Conservation (phyloP, 1,139 yeast species). For the Taiozyma onychis region DNA sequence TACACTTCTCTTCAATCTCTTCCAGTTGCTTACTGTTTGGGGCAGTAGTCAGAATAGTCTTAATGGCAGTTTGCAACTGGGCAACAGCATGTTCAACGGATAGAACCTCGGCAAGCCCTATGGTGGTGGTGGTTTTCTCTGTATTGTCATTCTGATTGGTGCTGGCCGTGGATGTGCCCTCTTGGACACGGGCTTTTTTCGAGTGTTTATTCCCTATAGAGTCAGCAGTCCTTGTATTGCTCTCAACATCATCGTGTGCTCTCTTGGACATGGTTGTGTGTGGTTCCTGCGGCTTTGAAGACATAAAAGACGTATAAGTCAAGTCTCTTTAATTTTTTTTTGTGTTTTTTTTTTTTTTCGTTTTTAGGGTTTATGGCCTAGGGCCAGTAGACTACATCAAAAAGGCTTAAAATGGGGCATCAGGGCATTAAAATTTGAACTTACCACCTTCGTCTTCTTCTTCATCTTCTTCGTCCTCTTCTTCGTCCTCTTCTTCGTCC, state of each 20-base stretch:
- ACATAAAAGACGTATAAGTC: too few relatives aligned
- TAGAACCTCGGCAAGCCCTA: slow-evolving; percentile 30
- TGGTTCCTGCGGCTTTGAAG: too few relatives aligned
- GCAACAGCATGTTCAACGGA: slow-evolving; percentile 45
- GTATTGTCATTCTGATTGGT: too few relatives aligned
- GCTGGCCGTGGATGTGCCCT: slow-evolving; percentile 1
- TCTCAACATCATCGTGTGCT: background rate
- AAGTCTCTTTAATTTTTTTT: too few relatives aligned
- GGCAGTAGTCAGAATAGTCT: slow-evolving; percentile 46
- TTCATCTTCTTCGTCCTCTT: slow-evolving; percentile 15
- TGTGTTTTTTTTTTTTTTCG: background rate
- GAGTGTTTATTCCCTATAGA: background rate
- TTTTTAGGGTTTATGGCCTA: background rate
- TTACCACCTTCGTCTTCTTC: slow-evolving; percentile 18
- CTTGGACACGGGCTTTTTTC: background rate
- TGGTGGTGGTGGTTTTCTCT: slow-evolving; percentile 13
- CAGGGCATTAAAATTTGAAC: slow-evolving; percentile 23
- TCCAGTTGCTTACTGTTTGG: slow-evolving; percentile 44
- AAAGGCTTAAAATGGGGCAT: background rate
- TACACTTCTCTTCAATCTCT: slow-evolving; percentile 31
- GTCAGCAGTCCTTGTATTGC: background rate
- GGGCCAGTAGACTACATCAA: background rate
- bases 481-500: slow-evolving; percentile 10
- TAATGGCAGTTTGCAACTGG: slow-evolving; percentile 46
- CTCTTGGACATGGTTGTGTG: background rate